phyloP scores from a whole-genome alignment of 2,329 filamentous ascomycete genomes.

The Fusarium keratoplasticum region DNA sequence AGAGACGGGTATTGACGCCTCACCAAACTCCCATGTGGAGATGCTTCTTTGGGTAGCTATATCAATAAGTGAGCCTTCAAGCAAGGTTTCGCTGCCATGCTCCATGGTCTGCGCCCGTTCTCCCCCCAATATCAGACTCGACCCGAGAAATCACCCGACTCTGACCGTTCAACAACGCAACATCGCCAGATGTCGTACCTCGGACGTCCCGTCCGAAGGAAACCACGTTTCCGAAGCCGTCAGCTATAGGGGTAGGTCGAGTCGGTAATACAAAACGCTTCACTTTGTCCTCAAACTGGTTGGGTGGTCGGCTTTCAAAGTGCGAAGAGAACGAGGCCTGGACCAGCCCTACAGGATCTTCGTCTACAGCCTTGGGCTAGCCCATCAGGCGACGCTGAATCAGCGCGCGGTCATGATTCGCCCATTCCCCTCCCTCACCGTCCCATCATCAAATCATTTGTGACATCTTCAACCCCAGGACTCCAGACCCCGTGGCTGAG shows the following conservation, averaged over 20 bases:
- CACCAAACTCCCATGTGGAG: not conserved
- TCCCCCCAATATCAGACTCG: slow-evolving; percentile 19
- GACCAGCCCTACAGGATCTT: slow-evolving; percentile 8
- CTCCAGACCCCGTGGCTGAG: slow-evolving; percentile 6
- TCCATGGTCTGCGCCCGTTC: not conserved
- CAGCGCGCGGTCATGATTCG: slow-evolving; percentile 14
- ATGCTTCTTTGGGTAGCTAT: not conserved
- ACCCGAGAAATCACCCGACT: slow-evolving; percentile 15
- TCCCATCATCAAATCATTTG: slow-evolving; percentile 21
- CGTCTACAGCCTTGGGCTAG: not conserved
- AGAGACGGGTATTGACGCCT: slow-evolving; percentile 23
- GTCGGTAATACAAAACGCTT: slow-evolving; percentile 23
- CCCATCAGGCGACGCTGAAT: slow-evolving; percentile 29
- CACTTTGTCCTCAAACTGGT: slow-evolving; percentile 8
- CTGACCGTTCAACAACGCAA: slow-evolving; percentile 15
- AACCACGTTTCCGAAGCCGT: not conserved
- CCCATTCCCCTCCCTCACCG: slow-evolving; percentile 6
- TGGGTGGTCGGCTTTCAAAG: slow-evolving; percentile 38
- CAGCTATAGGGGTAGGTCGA: not conserved
- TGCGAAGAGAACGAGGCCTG: slow-evolving; percentile 22
- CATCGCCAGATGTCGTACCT: slow-evolving; percentile 28
- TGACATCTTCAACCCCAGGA: slow-evolving; percentile 15
- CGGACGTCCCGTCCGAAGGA: slow-evolving; percentile 4
- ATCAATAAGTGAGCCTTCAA: not conserved
- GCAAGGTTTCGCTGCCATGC: not conserved